Evolutionary conservation across 139 green algal genomes (phyloP).

Genomic region (Micractinium conductrix): DNA sequence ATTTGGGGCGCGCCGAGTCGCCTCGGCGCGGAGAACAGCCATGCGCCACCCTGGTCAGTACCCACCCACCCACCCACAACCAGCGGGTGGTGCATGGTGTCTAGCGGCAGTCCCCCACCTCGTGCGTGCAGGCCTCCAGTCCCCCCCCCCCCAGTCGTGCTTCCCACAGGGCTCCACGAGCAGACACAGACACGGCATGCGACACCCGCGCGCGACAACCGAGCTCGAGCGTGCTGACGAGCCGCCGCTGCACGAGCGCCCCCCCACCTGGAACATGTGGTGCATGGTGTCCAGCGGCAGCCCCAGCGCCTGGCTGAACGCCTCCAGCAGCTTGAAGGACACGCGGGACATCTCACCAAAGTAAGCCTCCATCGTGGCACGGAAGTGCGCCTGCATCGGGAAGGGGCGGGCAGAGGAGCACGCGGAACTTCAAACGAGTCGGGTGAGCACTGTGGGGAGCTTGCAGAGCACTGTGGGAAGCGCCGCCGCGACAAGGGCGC

Average conservation of each 20-base stretch:
- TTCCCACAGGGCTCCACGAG: too few relatives aligned
- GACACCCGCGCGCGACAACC: too few relatives aligned
- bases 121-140: too few relatives aligned
- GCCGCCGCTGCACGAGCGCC: too few relatives aligned
- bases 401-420: not conserved
- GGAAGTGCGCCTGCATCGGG: slow-evolving; percentile 1
- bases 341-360: not conserved
- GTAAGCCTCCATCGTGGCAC: not conserved
- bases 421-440: not conserved
- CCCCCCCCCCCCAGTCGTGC: too few relatives aligned
- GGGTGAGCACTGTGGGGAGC: too few relatives aligned
- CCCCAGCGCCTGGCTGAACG: slow-evolving; percentile 7
- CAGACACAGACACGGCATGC: too few relatives aligned
- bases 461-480: not conserved
- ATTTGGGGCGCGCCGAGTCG: too few relatives aligned
- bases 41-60: too few relatives aligned
- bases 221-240: too few relatives aligned
- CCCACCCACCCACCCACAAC: not conserved
- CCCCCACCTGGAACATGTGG: not conserved
- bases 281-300: not conserved
- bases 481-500: too few relatives aligned
- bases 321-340: slow-evolving; percentile 16
- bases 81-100: not conserved
- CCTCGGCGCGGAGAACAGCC: too few relatives aligned
- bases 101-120: not conserved